These are phyloP conservation scores for Penicillium soppii DNA, from an alignment of 495 filamentous ascomycete genomes.

Conservation along the genomic window DNA sequence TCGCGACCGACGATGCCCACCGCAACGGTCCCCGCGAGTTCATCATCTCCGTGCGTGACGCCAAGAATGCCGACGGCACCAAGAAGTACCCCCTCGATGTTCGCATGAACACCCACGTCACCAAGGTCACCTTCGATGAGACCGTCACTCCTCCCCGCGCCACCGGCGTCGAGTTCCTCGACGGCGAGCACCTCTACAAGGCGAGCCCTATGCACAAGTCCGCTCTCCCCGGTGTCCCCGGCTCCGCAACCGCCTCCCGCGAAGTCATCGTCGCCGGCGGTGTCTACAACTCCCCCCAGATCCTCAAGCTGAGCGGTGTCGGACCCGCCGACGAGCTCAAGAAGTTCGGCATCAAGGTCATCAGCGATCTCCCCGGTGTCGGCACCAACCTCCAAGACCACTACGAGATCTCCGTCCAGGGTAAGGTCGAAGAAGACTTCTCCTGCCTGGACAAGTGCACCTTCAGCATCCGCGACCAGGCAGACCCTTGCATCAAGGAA, in stretches of 20 bases:
- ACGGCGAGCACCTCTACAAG: slow-evolving; percentile 57
- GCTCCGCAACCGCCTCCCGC: slow-evolving; percentile 46
- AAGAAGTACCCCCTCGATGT: slow-evolving; percentile 60
- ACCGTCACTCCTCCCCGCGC: slow-evolving; percentile 46
- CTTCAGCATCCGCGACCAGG: slow-evolving; percentile 8
- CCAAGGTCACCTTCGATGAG: slow-evolving; percentile 56
- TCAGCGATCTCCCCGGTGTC: slow-evolving; percentile 59
- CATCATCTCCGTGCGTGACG: slow-evolving; percentile 49
- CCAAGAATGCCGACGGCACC: slow-evolving; percentile 48
- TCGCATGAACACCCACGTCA: slow-evolving; percentile 59
- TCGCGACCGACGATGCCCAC: slow-evolving; percentile 42
- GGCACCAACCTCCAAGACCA: slow-evolving; percentile 68
- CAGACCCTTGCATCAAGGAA: slow-evolving; percentile 45
- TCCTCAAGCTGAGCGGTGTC: slow-evolving; percentile 65
- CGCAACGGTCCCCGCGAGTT: slow-evolving; percentile 56
- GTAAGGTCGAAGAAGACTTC: slow-evolving; percentile 41
- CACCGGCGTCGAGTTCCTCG: slow-evolving; percentile 62
- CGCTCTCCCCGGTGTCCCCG: slow-evolving; percentile 36
- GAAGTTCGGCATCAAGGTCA: slow-evolving; percentile 48
- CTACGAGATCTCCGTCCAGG: slow-evolving; percentile 54
- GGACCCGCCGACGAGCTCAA: slow-evolving; percentile 53
- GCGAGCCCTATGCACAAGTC: slow-evolving; percentile 47
- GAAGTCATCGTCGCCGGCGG: slow-evolving; percentile 64
- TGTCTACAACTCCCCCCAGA: slow-evolving; percentile 59
- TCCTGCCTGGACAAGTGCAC: slow-evolving; percentile 26